Evolutionary conservation across 139 green algal genomes (phyloP).

Genomic region (Ulvella scutata): DNA sequence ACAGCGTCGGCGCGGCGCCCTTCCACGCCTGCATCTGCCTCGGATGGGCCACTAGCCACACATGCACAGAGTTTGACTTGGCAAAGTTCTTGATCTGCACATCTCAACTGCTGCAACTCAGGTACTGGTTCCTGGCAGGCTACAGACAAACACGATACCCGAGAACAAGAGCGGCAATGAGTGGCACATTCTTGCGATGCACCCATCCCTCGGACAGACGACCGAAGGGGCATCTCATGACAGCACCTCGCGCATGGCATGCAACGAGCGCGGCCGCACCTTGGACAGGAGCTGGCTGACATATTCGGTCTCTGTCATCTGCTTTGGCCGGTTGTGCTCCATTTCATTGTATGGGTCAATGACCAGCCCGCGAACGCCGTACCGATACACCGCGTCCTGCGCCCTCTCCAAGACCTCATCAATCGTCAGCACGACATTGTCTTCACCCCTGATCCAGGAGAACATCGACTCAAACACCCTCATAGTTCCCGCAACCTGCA

Average conservation of each 20-base stretch:
- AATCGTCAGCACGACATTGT: neutral
- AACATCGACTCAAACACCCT: conserved; percentile 1
- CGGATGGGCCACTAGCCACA: conserved; percentile 96
- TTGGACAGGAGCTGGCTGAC: conserved; percentile 86
- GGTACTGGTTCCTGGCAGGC: too few relatives aligned
- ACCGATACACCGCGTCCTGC: conserved; percentile 24
- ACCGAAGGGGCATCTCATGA: too few relatives aligned
- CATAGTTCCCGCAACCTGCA: neutral
- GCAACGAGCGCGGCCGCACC: conserved; percentile 25
- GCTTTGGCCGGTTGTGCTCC: conserved; percentile 43
- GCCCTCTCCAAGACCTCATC: neutral
- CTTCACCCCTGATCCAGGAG: neutral
- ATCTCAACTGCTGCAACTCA: too few relatives aligned
- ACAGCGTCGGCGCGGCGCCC: conserved; percentile 59
- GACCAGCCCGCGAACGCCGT: conserved; percentile 85
- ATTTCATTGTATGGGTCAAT: conserved; percentile 99
- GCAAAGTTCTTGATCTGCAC: conserved; percentile 39
- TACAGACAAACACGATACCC: too few relatives aligned
- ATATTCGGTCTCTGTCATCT: conserved; percentile 84
- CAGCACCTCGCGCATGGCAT: too few relatives aligned
- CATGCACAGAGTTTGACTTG: conserved; percentile 64
- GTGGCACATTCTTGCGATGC: too few relatives aligned
- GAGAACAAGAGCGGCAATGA: too few relatives aligned
- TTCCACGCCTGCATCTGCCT: conserved; percentile 66
- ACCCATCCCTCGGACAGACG: too few relatives aligned